Conservation (phyloP, 768 basidiomycete genomes). For the Mycena amicta region DNA sequence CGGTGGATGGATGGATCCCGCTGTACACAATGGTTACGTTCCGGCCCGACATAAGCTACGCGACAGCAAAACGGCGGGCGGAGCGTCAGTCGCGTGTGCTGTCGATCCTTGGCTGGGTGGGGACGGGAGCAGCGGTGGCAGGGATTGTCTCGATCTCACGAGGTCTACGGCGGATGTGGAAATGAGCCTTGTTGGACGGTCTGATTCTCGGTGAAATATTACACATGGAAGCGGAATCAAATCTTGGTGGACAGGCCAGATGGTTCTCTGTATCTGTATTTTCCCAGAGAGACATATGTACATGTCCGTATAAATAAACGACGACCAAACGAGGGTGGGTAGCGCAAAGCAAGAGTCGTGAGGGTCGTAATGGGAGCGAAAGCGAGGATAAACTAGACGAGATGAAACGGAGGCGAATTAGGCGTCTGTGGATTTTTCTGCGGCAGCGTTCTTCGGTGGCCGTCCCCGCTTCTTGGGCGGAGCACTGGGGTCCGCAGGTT, state of each 20-base stretch:
- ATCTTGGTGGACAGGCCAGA: conserved; percentile 31
- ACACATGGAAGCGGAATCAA: conserved; percentile 31
- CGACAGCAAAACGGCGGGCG: conserved; percentile 72
- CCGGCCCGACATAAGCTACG: conserved; percentile 92
- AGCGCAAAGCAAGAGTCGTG: conserved; percentile 8
- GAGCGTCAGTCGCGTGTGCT: conserved; percentile 70
- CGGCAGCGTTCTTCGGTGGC: conserved; percentile 56
- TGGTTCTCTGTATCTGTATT: conserved; percentile 29
- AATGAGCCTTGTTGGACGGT: conserved; percentile 15
- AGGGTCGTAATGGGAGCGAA: conserved; percentile 2
- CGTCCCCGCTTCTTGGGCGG: conserved; percentile 73
- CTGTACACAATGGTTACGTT: conserved; percentile 99
- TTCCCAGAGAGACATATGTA: conserved; percentile 36
- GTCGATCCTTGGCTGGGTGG: conserved; percentile 49
- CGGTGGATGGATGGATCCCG: conserved; percentile 81
- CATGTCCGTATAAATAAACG: conserved; percentile 36
- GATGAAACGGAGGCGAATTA: conserved; percentile 14
- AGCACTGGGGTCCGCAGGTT: conserved; percentile 54
- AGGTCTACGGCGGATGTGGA: conserved; percentile 6
- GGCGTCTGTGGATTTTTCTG: conserved; percentile 12
- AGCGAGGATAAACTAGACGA: conserved; percentile 4
- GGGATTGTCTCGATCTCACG: conserved; percentile 40
- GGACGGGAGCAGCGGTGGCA: conserved; percentile 47
- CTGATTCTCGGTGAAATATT: conserved; percentile 17
- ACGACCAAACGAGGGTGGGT: conserved; percentile 19